Base-by-base conservation (phyloP, 2,329 filamentous ascomycete genomes). In the Neodidymelliopsis sp. region DNA sequence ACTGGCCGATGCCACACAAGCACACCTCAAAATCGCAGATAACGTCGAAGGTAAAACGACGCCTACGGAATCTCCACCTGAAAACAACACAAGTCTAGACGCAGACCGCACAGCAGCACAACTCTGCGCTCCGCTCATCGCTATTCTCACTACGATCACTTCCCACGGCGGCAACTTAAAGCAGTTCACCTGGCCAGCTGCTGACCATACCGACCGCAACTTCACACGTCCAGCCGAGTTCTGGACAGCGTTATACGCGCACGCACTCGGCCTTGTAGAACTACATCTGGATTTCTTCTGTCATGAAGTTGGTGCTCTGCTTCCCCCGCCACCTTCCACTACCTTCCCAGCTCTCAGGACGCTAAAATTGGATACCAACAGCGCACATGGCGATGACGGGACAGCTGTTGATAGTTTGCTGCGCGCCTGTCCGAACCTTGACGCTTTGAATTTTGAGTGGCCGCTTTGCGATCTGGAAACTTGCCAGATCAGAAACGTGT, bases 201-300 rank as follows among this genome's bases (percentile, higher is more conserved):
- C 19, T 1, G 1, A 3, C 12, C 7, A 24, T 11, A 31, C 33
- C 15, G 11, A 23, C 15, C 6, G 13, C 3, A 10, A 18, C 3
- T 31, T 44, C 18, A 36, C 24, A 11, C 31, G 31, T 20, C 33
- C 41, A 2, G n/a, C 6, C 5, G 8, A 10, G 10, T 44, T 44
- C 18, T 44, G 41, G 41, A 16, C n/a, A 24, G 31, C 41, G 10
- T 5, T 44, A 7, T 36, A 36, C 18, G 12, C 27, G 13, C 27
- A 29, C 19, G 18, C 19, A 4, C 2, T 2, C 9, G 38, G 25
- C 11, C 34, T 45, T 2, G 20, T 16, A 27, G 19, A 20, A 3
- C 27, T 45, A n/a, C 25, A 45, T 6, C 13, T 37, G 6, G 27
- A 18, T 8, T 37, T 38, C 25, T 38, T 38, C 15, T 31, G 42